These are phyloP conservation scores for Staphylotrichum longicolle DNA, from an alignment of 495 filamentous ascomycete species.

Conservation along the genomic window DNA sequence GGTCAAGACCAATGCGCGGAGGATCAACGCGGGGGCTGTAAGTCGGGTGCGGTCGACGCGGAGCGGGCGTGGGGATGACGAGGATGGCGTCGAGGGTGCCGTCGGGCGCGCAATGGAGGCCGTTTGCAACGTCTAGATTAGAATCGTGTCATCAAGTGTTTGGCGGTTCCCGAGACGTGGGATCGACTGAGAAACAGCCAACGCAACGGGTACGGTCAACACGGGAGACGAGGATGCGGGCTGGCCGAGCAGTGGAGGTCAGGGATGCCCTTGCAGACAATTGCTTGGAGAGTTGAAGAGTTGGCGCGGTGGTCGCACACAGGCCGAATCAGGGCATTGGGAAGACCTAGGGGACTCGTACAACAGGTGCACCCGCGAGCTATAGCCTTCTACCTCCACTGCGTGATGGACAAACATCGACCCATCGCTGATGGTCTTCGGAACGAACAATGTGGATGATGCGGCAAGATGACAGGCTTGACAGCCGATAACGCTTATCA, in stretches of 20 bases:
- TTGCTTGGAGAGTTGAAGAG: background rate
- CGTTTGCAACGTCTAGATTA: too few species aligned
- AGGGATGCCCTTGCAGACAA: background rate
- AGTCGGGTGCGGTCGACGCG: background rate
- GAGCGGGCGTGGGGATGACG: background rate
- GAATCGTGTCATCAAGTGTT: too few species aligned
- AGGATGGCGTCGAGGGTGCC: too few species aligned
- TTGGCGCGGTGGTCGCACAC: background rate
- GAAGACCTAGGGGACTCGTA: background rate
- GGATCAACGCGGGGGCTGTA: background rate
- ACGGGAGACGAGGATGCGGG: background rate
- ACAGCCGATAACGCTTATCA: constrained; percentile 8
- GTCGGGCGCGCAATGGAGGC: too few species aligned
- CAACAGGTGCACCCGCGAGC: background rate
- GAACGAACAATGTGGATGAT: background rate
- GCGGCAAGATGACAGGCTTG: background rate
- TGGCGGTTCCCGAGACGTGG: too few species aligned
- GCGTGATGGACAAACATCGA: too few species aligned
- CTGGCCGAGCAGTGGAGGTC: background rate
- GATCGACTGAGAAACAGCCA: too few species aligned
- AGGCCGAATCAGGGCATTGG: background rate
- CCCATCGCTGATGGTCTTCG: too few species aligned
- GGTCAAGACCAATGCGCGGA: background rate
- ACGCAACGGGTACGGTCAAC: background rate
- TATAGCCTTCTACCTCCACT: background rate